A percentile compares a stretch with the other conserved stretches of the same genome.
phyloP scores from a whole-genome alignment of 495 filamentous ascomycete species.

The Cryomyces minteri region DNA sequence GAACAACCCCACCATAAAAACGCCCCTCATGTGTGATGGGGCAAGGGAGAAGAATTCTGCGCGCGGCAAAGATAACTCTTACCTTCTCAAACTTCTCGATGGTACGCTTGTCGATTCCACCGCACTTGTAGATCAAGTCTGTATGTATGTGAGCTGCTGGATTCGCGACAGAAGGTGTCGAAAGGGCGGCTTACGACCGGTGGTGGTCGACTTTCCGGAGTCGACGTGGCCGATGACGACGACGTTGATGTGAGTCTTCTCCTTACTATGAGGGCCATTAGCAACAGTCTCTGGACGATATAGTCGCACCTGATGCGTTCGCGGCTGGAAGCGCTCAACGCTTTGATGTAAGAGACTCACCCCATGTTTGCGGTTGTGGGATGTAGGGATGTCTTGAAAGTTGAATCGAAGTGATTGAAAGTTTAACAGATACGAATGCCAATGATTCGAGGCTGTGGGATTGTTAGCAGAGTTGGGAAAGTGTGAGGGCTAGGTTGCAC shows the following conservation, averaged over 20 bases:
- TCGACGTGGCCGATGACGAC: constrained; percentile 99
- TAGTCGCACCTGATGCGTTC: background rate
- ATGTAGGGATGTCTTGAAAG: constrained; percentile 2
- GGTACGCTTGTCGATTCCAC: constrained; percentile 99
- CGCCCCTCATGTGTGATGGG: constrained; percentile 3
- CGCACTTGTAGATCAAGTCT: constrained; percentile 99
- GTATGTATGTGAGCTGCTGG: constrained; percentile 16
- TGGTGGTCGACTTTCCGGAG: constrained; percentile 92
- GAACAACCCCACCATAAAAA: constrained; percentile 9
- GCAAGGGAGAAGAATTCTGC: constrained; percentile 1
- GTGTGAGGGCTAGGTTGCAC: no score
- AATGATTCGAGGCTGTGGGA: no score
- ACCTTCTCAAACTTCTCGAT: constrained; percentile 99
- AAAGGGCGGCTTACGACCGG: constrained; percentile 1
- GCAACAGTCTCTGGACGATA: constrained; percentile 1
- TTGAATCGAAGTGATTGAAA: constrained; percentile 5
- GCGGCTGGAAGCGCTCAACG: background rate
- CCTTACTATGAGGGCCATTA: constrained; percentile 41
- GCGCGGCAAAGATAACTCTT: constrained; percentile 17
- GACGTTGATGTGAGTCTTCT: constrained; percentile 87
- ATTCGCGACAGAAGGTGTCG: constrained; percentile 7
- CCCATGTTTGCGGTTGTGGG: constrained; percentile 14
- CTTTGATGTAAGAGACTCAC: constrained; percentile 9
- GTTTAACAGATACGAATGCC: no score
- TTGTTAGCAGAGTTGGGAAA: no score